phyloP scores from a whole-genome alignment of 345 rosid species.

The Viola odorata region DNA sequence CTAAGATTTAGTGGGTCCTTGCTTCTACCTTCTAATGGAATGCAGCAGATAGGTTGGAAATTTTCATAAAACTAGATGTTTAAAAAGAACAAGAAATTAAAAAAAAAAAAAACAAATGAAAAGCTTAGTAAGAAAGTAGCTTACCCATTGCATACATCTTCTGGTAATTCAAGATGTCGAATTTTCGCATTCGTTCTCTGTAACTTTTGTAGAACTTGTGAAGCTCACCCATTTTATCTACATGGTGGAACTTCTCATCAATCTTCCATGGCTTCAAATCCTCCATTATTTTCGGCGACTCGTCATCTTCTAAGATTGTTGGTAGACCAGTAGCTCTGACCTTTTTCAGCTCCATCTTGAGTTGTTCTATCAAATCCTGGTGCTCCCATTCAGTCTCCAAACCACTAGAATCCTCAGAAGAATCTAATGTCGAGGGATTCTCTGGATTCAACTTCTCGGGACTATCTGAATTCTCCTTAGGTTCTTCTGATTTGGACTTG shows the following conservation, averaged over 20 bases:
- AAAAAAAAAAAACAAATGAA: neutral
- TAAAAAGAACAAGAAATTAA: neutral
- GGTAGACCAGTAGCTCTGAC: slow-evolving; percentile 76
- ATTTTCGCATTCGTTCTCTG: slow-evolving; percentile 80
- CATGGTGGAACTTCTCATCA: slow-evolving; percentile 58
- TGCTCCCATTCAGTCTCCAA: slow-evolving; percentile 85
- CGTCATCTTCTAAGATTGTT: slow-evolving; percentile 72
- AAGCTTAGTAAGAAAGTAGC: slow-evolving; percentile 17
- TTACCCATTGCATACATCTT: slow-evolving; percentile 87
- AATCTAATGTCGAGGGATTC: slow-evolving; percentile 22
- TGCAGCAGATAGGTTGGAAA: slow-evolving; percentile 12
- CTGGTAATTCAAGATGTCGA: slow-evolving; percentile 88
- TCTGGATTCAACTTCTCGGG: slow-evolving; percentile 10
- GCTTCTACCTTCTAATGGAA: slow-evolving; percentile 8
- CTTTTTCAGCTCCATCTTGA: slow-evolving; percentile 82
- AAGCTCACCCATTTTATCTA: slow-evolving; percentile 64
- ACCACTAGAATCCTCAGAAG: slow-evolving; percentile 36
- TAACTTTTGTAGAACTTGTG: slow-evolving; percentile 84
- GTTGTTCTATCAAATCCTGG: slow-evolving; percentile 88
- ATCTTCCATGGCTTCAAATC: slow-evolving; percentile 94
- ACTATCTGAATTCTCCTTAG: neutral
- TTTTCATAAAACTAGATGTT: neutral
- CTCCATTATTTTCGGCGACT: slow-evolving; percentile 64
- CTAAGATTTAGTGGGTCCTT: slow-evolving; percentile 32
- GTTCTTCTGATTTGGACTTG: slow-evolving; percentile 9